Conservation (phyloP, 768 basidiomycete genomes). For the Kondoa subrosea region DNA sequence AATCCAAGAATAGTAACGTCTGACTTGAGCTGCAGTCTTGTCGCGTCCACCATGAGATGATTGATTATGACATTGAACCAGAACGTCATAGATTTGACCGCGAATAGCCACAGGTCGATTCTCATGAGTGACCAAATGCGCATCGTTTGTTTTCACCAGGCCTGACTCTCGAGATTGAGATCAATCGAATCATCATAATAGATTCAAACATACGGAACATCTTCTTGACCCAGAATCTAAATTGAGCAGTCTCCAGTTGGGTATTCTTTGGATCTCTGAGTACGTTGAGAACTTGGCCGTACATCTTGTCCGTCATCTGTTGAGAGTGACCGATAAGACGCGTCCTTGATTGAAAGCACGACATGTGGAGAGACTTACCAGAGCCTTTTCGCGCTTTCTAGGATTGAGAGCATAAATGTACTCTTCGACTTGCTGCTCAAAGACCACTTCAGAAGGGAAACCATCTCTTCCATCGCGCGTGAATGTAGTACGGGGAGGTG, state of each 20-base stretch:
- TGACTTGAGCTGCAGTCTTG: constrained; percentile 51
- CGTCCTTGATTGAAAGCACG: neutral
- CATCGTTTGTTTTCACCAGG: constrained; percentile 21
- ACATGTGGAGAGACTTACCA: constrained; percentile 27
- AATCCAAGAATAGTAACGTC: constrained; percentile 60
- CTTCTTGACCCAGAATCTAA: constrained; percentile 68
- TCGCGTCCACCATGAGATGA: constrained; percentile 60
- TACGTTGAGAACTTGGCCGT: constrained; percentile 56
- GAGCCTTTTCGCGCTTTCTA: constrained; percentile 49
- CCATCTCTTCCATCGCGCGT: constrained; percentile 32
- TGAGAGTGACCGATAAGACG: neutral
- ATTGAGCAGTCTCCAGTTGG: constrained; percentile 45
- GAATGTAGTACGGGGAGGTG: constrained; percentile 12
- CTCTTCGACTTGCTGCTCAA: constrained; percentile 42
- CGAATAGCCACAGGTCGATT: constrained; percentile 55
- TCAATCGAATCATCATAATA: no score
- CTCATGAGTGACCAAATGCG: constrained; percentile 49
- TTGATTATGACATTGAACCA: constrained; percentile 54
- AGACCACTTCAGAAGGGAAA: constrained; percentile 48
- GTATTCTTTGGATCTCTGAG: constrained; percentile 40
- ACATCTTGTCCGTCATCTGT: constrained; percentile 47
- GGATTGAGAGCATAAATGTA: constrained; percentile 48
- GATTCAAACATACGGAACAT: constrained; percentile 47
- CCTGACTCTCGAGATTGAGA: no score
- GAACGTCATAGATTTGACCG: constrained; percentile 60